Evolutionary conservation across 2,329 filamentous ascomycete species (phyloP).

Genomic region (Sporothrix brunneoviolacea): DNA sequence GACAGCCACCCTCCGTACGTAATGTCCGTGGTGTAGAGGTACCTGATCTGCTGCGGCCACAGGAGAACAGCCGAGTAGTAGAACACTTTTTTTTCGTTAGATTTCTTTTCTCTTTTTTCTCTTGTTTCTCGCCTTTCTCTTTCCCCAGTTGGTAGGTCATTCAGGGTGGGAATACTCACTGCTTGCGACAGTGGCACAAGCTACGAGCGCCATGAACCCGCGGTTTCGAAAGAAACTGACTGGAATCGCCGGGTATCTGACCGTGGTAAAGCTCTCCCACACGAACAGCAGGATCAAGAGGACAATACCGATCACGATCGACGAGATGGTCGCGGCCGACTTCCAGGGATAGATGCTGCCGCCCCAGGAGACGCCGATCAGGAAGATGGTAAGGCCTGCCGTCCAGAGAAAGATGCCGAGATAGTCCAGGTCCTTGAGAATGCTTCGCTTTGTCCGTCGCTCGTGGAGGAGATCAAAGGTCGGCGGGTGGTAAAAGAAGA

Average conservation of each 20-base stretch:
- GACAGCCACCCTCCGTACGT: slow-evolving; percentile 9
- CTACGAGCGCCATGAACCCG: slow-evolving; percentile 25
- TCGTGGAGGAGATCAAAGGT: slow-evolving; percentile 34
- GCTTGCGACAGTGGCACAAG: slow-evolving; percentile 26
- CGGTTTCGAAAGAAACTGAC: slow-evolving; percentile 30
- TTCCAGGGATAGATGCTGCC: slow-evolving; percentile 36
- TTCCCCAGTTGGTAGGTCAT: too few relatives aligned
- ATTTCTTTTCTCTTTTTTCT: too few relatives aligned
- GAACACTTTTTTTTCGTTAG: slow-evolving; percentile 21
- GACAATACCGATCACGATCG: slow-evolving; percentile 23
- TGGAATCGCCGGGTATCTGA: slow-evolving; percentile 31
- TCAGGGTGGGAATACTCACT: too few relatives aligned
- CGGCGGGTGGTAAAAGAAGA: slow-evolving; percentile 36
- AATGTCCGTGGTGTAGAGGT: slow-evolving; percentile 20
- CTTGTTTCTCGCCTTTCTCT: too few relatives aligned
- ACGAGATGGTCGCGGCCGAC: slow-evolving; percentile 26
- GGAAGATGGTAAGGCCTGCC: slow-evolving; percentile 36
- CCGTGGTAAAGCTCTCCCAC: slow-evolving; percentile 22
- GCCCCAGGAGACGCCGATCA: slow-evolving; percentile 41
- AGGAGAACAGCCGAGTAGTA: slow-evolving; percentile 33
- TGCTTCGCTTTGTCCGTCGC: slow-evolving; percentile 28
- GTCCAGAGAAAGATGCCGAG: slow-evolving; percentile 40
- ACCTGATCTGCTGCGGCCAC: slow-evolving; percentile 30
- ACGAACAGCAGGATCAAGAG: slow-evolving; percentile 22
- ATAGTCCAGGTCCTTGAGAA: slow-evolving; percentile 32